Evolutionary conservation across 1,284 basidiomycete species (phyloP), one percentile per base, ranked within the genome.

Genomic region (Cutaneotrichosporon cutaneum): DNA sequence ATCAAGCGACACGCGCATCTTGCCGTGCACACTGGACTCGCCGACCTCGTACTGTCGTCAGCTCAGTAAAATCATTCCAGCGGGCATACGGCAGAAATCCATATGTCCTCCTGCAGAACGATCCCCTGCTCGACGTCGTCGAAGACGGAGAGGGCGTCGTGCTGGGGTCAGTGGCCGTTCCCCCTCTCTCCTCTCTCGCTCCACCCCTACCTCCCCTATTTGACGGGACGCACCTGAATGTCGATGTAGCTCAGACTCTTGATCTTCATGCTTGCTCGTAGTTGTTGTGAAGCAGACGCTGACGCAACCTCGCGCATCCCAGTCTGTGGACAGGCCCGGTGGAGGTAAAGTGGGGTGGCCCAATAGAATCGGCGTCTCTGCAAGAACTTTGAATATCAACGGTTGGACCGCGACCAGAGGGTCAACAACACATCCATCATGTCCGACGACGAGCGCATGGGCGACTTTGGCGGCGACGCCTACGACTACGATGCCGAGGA

Each of bases 41-140:
- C 74, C 77, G 1, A 56, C 52, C 56, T 72, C 59, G 62, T 79
- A 80, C 78, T 80, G 58, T 5, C 3, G 35, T 59, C 14, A 56
- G 51, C 24, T 16, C 13, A 8, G 13, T 27, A 8, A 7, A 22
- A 10, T 6, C 5, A 5, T n/a, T n/a, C 6, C 32, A 16, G 27
- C 11, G 11, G 18, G 68, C 78, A 64, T 50, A 80, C 78, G 10
- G 68, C 74, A 9, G 77, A 80, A 13, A 80, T 60, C 77, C 77
- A 80, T 21, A 80, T 70, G 65, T 78, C 72, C 62, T 80, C 78
- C 16, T 65, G 59, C 6, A 57, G 13, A 0, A 78, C 73, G 2
- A 73, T 67, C 0, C 70, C 71, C 58, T 80, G 78, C 48, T 72
- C 72, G n/a, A 80, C 72, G 66, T 80, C 77, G 50, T 79, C 78